Base-by-base conservation (phyloP, 352 stramenopile genomes). In the Globisporangium okanoganense region DNA sequence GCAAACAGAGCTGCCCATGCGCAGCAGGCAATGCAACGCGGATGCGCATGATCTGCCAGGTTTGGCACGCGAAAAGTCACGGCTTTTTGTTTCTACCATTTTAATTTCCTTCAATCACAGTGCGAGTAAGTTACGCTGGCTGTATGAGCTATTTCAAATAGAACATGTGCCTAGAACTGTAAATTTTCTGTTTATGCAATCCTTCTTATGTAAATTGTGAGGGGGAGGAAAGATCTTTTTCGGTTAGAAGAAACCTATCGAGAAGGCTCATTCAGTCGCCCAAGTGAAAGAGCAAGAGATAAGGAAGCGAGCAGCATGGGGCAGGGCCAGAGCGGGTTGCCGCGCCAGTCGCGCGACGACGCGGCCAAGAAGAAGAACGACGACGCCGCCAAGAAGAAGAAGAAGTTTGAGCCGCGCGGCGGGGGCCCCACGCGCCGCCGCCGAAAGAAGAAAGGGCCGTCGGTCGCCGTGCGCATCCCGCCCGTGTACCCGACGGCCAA, bases 401-500 rank as follows among this genome's bases (percentile, higher is more conserved):
- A 98, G 76, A 97, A 97, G 73, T 97, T 97, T 61, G 88, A 96
- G 77, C 87, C 88, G 36, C 77, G 85, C 52, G 88, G 87, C 31
- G 84, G 87, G 24, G 79, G 77, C 50, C 88, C 94, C 72, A 97
- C 86, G 65, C 90, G 88, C 36, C 88, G 83, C 54, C 88, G 89
- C 64, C 92, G 88, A 58, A 96, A 96, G 85, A 97, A 97, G 85
- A 97, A 97, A 84, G 92, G 90, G 0, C 84, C 91, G 7, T 76
- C 90, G 18, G 89, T 85, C 20, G 90, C 90, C 2, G 88, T 97
- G 45, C 85, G 88, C 40, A 97, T 97, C 66, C 90, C 92, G 52
- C 72, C 78, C 66, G 95, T 99, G 53, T 97, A 97, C 54, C 98
- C 98, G 24, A 99, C 92, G 29, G 94, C 95, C 8, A 99, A 99